Evolutionary conservation across 345 rosid genomes (phyloP), one percentile per base, ranked within the genome.

Genomic region (Noccaea bulbosa): DNA sequence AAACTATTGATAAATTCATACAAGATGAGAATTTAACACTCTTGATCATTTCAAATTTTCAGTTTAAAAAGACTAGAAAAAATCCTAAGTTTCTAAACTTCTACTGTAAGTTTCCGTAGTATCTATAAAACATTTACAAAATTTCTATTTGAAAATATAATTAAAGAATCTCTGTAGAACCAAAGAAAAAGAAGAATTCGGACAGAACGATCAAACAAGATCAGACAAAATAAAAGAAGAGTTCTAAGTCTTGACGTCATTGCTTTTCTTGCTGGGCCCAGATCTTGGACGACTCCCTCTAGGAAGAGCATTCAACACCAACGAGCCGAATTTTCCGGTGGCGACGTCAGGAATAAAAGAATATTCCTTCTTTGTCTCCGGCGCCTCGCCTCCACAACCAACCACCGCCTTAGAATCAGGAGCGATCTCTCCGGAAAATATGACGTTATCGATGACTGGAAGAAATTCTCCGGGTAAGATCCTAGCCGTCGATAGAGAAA

Each of bases 251-350:
- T 83, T 75, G 45, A 76, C 12, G 12, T 65, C 70, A 53, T 90
- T 65, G 77, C 64, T 77, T 71, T 84, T 75, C 78, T 57, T 69
- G 81, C 94, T 81, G 22, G 97, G 92, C 1, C 77, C 94, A 40
- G 94, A 86, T 5, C 75, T 64, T 0, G 86, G 75, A 20, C 39
- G 44, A 2, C 46, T n/a, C 12, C 94, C 92, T 79, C 65, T 90
- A 0, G 94, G 96, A 35, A 90, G 88, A 77, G 81, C 61, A 46
- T 72, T 82, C 59, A 90, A 79, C 71, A 83, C 54, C 85, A 83
- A 45, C 3, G 83, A 73, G 1, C 83, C 83, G 15, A 84, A 87
- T 20, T 62, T 85, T 0, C 83, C 82, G 59, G 72, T 7, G 0
- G 65, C 22, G 5, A 70, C 55, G 58, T 65, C 63, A 51, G 80